These are phyloP conservation scores for Camelina sativa DNA, from an alignment of 345 rosid genomes.

Conservation along the genomic window DNA sequence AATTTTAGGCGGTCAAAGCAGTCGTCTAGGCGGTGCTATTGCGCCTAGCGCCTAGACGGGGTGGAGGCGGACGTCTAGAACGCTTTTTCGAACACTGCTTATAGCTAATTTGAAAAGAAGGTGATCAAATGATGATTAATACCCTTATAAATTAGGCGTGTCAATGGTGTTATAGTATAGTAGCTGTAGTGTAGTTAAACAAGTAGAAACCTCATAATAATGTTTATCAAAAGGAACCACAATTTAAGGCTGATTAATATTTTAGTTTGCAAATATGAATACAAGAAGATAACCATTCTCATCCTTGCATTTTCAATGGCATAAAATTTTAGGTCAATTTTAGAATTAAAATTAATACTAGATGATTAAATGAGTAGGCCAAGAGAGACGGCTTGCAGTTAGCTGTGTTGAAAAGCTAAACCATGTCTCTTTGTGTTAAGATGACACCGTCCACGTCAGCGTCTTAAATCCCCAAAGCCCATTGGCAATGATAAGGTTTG, in stretches of 20 bases:
- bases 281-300: constrained; percentile 16
- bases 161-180: neutral
- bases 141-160: neutral
- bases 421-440: constrained; percentile 25
- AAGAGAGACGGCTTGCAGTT: constrained; percentile 61
- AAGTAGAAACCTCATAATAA: neutral
- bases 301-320: constrained; percentile 8
- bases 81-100: no score
- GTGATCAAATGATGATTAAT: neutral
- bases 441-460: constrained; percentile 48
- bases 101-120: neutral
- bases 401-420: constrained; percentile 79
- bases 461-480: constrained; percentile 26
- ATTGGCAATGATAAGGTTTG: constrained; percentile 7
- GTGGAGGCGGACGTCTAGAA: no score
- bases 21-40: no score
- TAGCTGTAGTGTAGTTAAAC: neutral
- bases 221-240: neutral
- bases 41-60: no score
- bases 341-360: neutral
- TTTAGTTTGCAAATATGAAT: neutral
- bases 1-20: no score
- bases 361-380: constrained; percentile 51
- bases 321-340: constrained; percentile 13
- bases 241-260: neutral